Conservation (phyloP, 2,329 filamentous ascomycete species). For the Aspergillus tamarii region DNA sequence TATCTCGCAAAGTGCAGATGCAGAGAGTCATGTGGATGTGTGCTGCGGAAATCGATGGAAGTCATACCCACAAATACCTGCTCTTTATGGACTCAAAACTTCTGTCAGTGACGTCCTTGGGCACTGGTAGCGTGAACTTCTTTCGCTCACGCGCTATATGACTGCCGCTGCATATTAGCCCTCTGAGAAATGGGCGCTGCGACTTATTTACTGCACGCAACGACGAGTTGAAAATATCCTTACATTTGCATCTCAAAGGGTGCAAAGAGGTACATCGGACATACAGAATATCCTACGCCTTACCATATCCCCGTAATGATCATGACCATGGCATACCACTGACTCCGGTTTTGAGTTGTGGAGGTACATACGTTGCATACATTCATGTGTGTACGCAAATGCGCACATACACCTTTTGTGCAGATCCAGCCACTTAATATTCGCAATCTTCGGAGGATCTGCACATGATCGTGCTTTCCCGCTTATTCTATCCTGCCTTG, state of each 20-base stretch:
- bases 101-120: constrained; percentile 3
- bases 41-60: background rate
- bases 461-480: background rate
- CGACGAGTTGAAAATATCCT: too few species aligned
- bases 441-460: background rate
- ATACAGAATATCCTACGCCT: background rate
- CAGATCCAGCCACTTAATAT: background rate
- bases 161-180: background rate
- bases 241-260: background rate
- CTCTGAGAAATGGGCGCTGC: background rate
- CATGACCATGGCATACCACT: background rate
- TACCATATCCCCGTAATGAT: background rate
- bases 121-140: constrained; percentile 6
- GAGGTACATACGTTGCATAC: constrained; percentile 15
- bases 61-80: constrained; percentile 9
- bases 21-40: constrained; percentile 7
- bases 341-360: background rate
- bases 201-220: background rate
- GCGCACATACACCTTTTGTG: constrained; percentile 13
- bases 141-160: constrained; percentile 1
- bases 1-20: constrained; percentile 8
- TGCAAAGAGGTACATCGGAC: background rate
- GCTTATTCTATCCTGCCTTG: constrained; percentile 5
- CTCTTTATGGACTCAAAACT: constrained; percentile 12
- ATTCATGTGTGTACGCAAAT: constrained; percentile 17